Evolutionary conservation across 345 rosid species (phyloP).

Genomic region (Garcia nutans): DNA sequence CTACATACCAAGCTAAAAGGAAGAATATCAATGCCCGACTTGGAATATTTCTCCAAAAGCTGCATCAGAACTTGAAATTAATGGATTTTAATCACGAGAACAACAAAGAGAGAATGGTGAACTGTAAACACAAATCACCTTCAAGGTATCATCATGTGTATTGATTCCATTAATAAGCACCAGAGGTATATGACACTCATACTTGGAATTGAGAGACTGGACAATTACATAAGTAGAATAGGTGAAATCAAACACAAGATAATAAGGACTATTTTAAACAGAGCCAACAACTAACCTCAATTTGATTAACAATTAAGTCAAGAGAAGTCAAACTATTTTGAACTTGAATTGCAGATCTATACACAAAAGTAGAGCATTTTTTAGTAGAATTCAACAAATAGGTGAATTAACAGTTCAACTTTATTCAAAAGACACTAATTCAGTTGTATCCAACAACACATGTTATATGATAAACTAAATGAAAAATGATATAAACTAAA

Average conservation of each 20-base stretch:
- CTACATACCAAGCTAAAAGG: conserved; percentile 40
- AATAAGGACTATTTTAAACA: neutral
- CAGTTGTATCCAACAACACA: too few species aligned
- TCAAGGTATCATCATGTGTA: conserved; percentile 35
- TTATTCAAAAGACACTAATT: neutral
- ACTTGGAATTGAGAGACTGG: conserved; percentile 54
- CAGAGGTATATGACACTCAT: conserved; percentile 50
- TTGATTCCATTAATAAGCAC: conserved; percentile 39
- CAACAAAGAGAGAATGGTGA: conserved; percentile 11
- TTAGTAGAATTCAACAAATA: neutral
- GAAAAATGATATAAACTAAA: neutral
- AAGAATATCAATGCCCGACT: conserved; percentile 40
- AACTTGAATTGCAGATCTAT: conserved; percentile 51
- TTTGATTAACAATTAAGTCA: conserved; percentile 44
- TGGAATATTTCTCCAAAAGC: conserved; percentile 49
- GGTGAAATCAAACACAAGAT: neutral
- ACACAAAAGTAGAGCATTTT: neutral
- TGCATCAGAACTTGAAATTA: conserved; percentile 25
- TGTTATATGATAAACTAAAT: neutral
- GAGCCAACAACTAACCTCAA: conserved; percentile 38
- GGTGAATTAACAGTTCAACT: neutral
- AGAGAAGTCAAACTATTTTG: conserved; percentile 42
- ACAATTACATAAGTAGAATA: conserved; percentile 15
- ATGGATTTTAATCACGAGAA: conserved; percentile 10
- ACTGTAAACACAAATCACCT: conserved; percentile 35